Evolutionary conservation across 352 stramenopile genomes (phyloP).

Genomic region (Pythium sukuiense): DNA sequence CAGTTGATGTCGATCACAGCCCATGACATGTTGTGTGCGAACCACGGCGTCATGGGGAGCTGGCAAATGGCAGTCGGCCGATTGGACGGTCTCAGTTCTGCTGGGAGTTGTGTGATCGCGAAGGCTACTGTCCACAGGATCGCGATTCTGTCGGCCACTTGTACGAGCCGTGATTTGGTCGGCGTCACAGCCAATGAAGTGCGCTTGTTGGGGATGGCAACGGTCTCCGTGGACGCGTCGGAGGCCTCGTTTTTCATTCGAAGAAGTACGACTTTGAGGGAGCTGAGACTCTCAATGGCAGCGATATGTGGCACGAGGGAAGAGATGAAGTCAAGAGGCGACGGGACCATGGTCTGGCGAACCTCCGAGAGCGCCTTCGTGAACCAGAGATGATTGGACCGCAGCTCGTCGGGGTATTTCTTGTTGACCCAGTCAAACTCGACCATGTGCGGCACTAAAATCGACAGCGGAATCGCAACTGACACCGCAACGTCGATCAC

Average conservation of each 20-base stretch:
- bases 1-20: constrained; percentile 26
- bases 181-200: not conserved
- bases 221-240: not conserved
- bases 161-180: not conserved
- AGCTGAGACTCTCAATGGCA: not conserved
- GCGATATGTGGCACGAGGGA: constrained; percentile 9
- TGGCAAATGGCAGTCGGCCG: not conserved
- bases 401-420: constrained; percentile 1
- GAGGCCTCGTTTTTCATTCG: not conserved
- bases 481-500: constrained; percentile 5
- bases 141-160: not conserved
- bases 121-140: not conserved
- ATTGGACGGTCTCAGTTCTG: not conserved
- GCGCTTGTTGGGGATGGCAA: not conserved
- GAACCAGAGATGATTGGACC: constrained; percentile 13
- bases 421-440: constrained; percentile 7
- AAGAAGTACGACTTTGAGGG: constrained; percentile 11
- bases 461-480: not conserved
- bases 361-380: not conserved
- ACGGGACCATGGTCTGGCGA: constrained; percentile 11
- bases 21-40: constrained; percentile 13
- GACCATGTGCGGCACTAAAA: not conserved
- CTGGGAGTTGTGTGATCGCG: not conserved
- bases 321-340: constrained; percentile 8
- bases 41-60: constrained; percentile 16